Evolutionary conservation across 768 basidiomycete genomes (phyloP).

Genomic region (Boletus vermiculosoides): DNA sequence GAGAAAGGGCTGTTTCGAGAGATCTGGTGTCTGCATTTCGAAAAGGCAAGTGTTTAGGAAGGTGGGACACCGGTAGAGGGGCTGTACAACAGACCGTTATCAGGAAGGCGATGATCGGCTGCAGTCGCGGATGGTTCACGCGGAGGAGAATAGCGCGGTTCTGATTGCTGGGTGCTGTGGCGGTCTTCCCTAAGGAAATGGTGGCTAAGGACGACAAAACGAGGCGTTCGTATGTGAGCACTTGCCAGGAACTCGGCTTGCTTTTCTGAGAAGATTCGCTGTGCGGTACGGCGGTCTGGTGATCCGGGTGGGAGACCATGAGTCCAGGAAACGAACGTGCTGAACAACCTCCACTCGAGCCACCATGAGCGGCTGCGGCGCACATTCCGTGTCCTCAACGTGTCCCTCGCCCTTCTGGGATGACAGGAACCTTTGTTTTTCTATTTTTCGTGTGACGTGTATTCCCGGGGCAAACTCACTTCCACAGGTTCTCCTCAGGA

Average conservation of each 20-base stretch:
- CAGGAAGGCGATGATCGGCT: conserved; percentile 35
- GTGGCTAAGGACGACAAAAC: conserved; percentile 15
- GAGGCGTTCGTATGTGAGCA: conserved; percentile 23
- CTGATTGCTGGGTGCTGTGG: conserved; percentile 26
- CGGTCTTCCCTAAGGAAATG: conserved; percentile 29
- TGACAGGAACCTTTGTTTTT: background rate
- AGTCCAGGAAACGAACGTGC: conserved; percentile 22
- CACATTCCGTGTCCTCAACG: conserved; percentile 17
- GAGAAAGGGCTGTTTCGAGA: conserved; percentile 32
- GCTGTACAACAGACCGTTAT: conserved; percentile 30
- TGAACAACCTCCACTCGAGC: conserved; percentile 4
- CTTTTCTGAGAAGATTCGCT: conserved; percentile 25
- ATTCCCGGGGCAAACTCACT: conserved; percentile 5
- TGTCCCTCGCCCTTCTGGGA: background rate
- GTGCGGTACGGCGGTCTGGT: conserved; percentile 28
- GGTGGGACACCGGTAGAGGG: conserved; percentile 22
- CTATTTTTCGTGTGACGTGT: background rate
- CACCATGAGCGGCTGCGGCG: conserved; percentile 4
- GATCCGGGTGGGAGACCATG: conserved; percentile 34
- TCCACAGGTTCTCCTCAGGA: conserved; percentile 3
- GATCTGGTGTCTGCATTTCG: conserved; percentile 33
- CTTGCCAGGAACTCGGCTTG: conserved; percentile 29
- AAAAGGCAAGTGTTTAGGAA: conserved; percentile 31
- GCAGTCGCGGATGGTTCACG: conserved; percentile 22
- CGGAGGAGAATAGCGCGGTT: conserved; percentile 20